Base-by-base conservation (phyloP, 163 green algal species). In the Chloroidium sp. region DNA sequence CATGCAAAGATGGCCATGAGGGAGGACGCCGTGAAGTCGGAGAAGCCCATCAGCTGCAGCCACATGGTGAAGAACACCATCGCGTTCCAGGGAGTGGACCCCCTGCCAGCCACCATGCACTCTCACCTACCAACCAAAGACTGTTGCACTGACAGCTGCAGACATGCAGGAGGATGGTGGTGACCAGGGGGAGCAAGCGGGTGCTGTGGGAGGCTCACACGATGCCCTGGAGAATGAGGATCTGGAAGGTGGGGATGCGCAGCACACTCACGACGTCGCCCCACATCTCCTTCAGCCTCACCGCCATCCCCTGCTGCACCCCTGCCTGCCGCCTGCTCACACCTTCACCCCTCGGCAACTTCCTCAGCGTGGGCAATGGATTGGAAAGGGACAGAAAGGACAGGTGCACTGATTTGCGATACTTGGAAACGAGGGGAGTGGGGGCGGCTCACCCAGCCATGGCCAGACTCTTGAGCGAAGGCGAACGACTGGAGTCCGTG, bases 31-130 rank as follows among this genome's bases (percentile, higher is more conserved):
- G 62, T 59, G 13, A 79, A 62, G 82, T 80, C 76, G 8, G 77
- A 82, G 79, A 88, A 85, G 57, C 84, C 81, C 67, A 85, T 62
- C 77, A 88, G 74, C 84, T 92, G 88, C 79, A 97, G 82, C 85
- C 89, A 97, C 1, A 96, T 81, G 0, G 92, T 95, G 80, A 95
- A 91, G 82, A 93, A 94, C 1, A 90, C 88, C 87, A 96, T 91
- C 4, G 92, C 93, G 61, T 92, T 86, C 93, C 93, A 97, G 61
- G 93, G 93, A 2, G 91, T 90, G 77, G 82, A 90, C 69, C 93
- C 93, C 2, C 96, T 87, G 69, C 97, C 92, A 69, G 93, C 93
- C 88, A 96, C 90, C 62, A 83, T 3, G 2, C 59, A 69, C 60
- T 69, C 60, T 61, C 59, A 58, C 58, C 59, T 13, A 36, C 36